Base-by-base conservation (phyloP, 2,329 filamentous ascomycete species). In the Phialophora verrucosa region DNA sequence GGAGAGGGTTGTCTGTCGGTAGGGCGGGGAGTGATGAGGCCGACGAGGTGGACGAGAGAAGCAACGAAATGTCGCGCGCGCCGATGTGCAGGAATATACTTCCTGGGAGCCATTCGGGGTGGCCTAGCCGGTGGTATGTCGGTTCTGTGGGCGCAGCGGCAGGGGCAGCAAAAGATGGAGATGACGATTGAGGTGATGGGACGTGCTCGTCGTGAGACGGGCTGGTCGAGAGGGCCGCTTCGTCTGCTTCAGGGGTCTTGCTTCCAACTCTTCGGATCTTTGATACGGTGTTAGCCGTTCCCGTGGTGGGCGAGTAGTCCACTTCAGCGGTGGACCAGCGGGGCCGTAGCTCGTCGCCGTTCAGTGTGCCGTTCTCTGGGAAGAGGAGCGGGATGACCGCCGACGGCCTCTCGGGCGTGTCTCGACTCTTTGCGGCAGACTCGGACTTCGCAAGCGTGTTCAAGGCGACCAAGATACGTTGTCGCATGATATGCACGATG, bases 381-480 rank as follows among this genome's bases (percentile, higher is more conserved):
- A 64, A 27, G 12, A 62, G 53, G 20, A 69, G 49, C 2, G 65
- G 12, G n/a, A 62, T 31, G 8, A 67, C 42, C 7, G 11, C 59
- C 14, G n/a, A 29, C 17, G 29, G 47, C 14, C 14, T 44, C 31
- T 23, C 60, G 7, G 25, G 10, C 10, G 44, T n/a, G 11, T n/a
- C 32, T 25, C 50, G 5, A 5, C 25, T 61, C 11, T 51, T 42
- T 12, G 23, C 49, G 29, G 25, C 32, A 8, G 60, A 29, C 51
- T 56, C 49, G n/a, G 56, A 32, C 31, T 63, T 50, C 25, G 49
- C 66, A 35, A 66, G 61, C 10, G 54, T 61, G 54, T 29, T 55
- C n/a, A 73, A 32, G 4, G 61, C 63, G 27, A 67, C 23, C 49
- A 65, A 29, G 6, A 73, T 50, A 20, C 71, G 64, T 49, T 69